Evolutionary conservation across 345 rosid species (phyloP).

Genomic region (Hypericum androsaemum): DNA sequence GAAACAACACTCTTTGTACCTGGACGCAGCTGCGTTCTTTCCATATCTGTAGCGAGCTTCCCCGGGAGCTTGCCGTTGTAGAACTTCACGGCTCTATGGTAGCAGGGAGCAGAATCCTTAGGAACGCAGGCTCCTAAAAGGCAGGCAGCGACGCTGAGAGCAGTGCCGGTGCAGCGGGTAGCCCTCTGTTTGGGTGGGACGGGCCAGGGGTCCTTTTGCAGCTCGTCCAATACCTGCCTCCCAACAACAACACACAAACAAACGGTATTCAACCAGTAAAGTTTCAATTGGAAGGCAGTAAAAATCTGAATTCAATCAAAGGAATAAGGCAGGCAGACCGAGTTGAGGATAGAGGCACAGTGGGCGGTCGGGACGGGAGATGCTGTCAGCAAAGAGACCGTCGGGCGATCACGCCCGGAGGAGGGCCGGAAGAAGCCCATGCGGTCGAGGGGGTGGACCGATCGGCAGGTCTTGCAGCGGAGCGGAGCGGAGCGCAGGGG

Average conservation of each 20-base stretch:
- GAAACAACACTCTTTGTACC: slow-evolving; percentile 30
- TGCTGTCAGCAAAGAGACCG: slow-evolving; percentile 77
- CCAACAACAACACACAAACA: too few species aligned
- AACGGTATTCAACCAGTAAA: neutral
- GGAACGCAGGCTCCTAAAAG: slow-evolving; percentile 92
- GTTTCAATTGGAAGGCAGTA: slow-evolving; percentile 3
- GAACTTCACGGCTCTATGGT: slow-evolving; percentile 72
- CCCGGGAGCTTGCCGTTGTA: slow-evolving; percentile 75
- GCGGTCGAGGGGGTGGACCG: slow-evolving; percentile 75
- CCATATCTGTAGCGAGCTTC: slow-evolving; percentile 92
- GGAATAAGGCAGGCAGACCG: slow-evolving; percentile 23
- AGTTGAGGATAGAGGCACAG: slow-evolving; percentile 71
- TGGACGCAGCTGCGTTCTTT: slow-evolving; percentile 74
- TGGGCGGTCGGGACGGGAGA: slow-evolving; percentile 81
- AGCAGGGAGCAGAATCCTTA: slow-evolving; percentile 72
- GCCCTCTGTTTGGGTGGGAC: slow-evolving; percentile 65
- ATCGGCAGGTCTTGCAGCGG: slow-evolving; percentile 86
- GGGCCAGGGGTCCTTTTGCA: slow-evolving; percentile 77
- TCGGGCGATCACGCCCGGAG: slow-evolving; percentile 81
- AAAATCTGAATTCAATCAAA: neutral
- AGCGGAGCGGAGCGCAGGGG: slow-evolving; percentile 75
- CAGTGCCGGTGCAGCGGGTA: slow-evolving; percentile 74
- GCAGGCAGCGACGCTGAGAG: slow-evolving; percentile 78
- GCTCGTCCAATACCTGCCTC: slow-evolving; percentile 71
- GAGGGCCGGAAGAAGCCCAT: slow-evolving; percentile 65